phyloP scores from a whole-genome alignment of 169 alveolate species.

The Eimeria praecox region DNA sequence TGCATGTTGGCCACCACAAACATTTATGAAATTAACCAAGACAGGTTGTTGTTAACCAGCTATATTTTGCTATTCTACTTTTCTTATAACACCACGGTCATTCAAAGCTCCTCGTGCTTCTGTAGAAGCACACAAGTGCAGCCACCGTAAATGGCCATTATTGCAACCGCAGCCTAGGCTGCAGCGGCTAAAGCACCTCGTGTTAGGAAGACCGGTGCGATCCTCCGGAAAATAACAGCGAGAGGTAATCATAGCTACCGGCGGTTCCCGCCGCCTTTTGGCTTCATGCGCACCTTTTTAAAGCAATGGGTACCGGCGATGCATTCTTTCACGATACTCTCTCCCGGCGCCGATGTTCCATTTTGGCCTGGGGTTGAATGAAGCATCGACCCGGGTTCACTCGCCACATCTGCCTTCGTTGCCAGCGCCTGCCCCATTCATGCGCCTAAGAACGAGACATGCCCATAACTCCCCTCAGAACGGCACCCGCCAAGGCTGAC shows the following conservation, averaged over 20 bases:
- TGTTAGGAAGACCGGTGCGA: not conserved
- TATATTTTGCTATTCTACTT: too few relatives aligned
- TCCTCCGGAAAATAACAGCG: not conserved
- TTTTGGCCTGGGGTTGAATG: not conserved
- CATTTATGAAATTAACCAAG: too few relatives aligned
- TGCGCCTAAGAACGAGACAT: not conserved
- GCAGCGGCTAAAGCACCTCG: not conserved
- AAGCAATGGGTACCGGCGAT: not conserved
- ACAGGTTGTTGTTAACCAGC: too few relatives aligned
- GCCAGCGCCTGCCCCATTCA: not conserved
- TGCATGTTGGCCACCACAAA: too few relatives aligned
- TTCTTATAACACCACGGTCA: not conserved
- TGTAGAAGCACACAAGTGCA: not conserved
- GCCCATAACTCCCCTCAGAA: not conserved
- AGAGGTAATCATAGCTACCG: too few relatives aligned
- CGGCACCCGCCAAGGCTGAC: too few relatives aligned
- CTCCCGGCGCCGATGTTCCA: not conserved
- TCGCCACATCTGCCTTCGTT: not conserved
- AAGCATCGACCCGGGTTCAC: not conserved
- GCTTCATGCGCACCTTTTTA: not conserved
- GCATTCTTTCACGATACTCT: not conserved
- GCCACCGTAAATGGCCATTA: not conserved
- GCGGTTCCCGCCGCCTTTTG: not conserved
- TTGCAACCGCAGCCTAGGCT: not conserved
- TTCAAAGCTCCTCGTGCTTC: not conserved